Percentiles rank a stretch among this genome's conserved stretches.
phyloP scores from a whole-genome alignment of 2,329 filamentous ascomycete species.

The Colletotrichum lentis region DNA sequence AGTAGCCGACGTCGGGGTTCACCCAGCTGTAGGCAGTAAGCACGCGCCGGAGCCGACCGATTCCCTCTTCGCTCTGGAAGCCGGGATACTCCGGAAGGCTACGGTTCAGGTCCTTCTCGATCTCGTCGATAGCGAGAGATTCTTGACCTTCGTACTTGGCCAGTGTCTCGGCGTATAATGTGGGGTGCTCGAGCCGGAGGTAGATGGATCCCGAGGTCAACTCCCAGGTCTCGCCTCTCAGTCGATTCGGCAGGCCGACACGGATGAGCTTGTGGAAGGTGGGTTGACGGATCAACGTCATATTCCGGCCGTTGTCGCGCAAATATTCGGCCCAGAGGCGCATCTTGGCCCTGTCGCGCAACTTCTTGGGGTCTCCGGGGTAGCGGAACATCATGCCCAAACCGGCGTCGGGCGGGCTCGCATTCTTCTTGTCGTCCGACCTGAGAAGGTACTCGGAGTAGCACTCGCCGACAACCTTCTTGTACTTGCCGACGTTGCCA shows the following conservation, averaged over 20 bases:
- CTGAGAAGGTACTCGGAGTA: conserved; percentile 87
- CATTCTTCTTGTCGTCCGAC: conserved; percentile 68
- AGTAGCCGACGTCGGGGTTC: conserved; percentile 95
- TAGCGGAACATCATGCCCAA: conserved; percentile 93
- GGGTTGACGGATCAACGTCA: conserved; percentile 90
- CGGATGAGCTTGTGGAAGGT: conserved; percentile 98
- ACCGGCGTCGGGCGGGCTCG: conserved; percentile 85
- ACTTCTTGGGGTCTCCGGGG: conserved; percentile 91
- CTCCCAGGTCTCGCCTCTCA: conserved; percentile 96
- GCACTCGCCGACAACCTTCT: conserved; percentile 80
- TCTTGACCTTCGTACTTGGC: conserved; percentile 83
- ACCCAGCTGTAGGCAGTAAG: conserved; percentile 98
- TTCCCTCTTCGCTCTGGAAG: conserved; percentile 95
- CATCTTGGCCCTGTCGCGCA: conserved; percentile 96
- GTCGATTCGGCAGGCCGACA: conserved; percentile 90
- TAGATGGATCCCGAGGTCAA: conserved; percentile 91
- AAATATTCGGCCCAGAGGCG: conserved; percentile 96
- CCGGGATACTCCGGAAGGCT: conserved; percentile 97
- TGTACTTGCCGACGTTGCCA: conserved; percentile 85
- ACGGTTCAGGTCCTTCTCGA: conserved; percentile 96
- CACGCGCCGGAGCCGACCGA: conserved; percentile 85
- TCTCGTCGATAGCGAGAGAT: conserved; percentile 96
- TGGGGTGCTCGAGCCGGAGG: conserved; percentile 84
- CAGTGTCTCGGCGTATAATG: conserved; percentile 83
- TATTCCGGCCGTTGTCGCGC: conserved; percentile 91